Base-by-base conservation (phyloP, 768 basidiomycete species). In the Strobilomyces echinocephalus region DNA sequence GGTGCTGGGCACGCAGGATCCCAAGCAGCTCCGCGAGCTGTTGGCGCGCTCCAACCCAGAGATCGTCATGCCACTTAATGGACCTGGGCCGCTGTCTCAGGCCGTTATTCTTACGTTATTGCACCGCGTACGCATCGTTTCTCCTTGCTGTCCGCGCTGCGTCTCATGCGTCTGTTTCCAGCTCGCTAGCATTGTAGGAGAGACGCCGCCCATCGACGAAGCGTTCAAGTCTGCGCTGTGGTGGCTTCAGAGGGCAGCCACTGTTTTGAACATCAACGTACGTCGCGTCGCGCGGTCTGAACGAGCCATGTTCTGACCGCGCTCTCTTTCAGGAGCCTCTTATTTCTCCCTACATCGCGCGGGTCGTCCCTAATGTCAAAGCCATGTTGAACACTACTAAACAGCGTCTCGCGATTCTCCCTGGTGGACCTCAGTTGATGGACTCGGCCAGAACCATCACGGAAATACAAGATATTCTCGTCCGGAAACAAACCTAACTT, bases 71-170 rank as follows among this genome's bases (percentile, higher is more conserved):
- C 90, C 90, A 45, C 64, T 87, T 60, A 87, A 81, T 62, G 82
- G 84, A 24, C 73, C 78, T 28, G 74, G 79, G 34, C 83, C 88
- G 15, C 75, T 92, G 36, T 91, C 89, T 18, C 91, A 91, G 65
- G 89, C 90, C 24, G 90, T 92, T 45, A 77, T 91, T 58, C 73
- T 92, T 63, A 91, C 90, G 24, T 79, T 91, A 60, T 81, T 92
- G 59, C 88, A 91, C 64, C 78, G 90, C 52, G 89, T 91, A 74
- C 58, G 87, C 74, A 38, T 16, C 14, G 26, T 58, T 49, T 40
- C 33, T 41, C 39, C 50, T 47, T 53, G 41, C 47, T 55, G 24
- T 35, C 21, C 20, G 14, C 16, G 18, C 35, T 14, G 7, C 11
- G 8, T 59, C 42, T 53, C 52, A 61, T 8, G 46, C 15, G 1